phyloP scores from a whole-genome alignment of 1,139 yeast genomes.

The Protomyces arabidopsidicola region DNA sequence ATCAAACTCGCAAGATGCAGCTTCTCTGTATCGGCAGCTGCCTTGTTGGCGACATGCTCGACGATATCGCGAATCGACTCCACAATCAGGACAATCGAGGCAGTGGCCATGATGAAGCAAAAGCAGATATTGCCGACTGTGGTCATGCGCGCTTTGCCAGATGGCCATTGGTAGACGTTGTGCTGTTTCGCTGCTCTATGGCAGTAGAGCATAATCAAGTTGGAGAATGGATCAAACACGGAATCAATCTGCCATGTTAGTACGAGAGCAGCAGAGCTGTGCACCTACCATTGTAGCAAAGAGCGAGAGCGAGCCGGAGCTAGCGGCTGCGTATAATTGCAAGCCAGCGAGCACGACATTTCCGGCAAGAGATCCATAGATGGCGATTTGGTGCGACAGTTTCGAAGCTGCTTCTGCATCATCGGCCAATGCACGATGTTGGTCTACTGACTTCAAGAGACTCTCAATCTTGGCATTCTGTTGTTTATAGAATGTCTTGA shows the following conservation, averaged over 20 bases:
- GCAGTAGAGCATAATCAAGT: conserved; percentile 29
- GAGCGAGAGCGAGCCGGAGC: conserved; percentile 33
- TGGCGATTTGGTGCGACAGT: conserved; percentile 28
- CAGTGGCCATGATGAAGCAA: conserved; percentile 33
- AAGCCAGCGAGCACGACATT: conserved; percentile 31
- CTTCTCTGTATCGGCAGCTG: background rate
- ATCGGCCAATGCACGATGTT: conserved; percentile 30
- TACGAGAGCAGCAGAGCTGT: background rate
- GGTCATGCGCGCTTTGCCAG: conserved; percentile 32
- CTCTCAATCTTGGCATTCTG: conserved; percentile 32
- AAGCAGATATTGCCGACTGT: conserved; percentile 32
- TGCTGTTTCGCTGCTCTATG: conserved; percentile 30
- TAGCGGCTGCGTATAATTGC: conserved; percentile 32
- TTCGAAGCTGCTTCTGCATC: conserved; percentile 20
- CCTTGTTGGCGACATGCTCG: conserved; percentile 11
- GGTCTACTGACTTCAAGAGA: conserved; percentile 31
- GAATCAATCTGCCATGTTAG: conserved; percentile 27
- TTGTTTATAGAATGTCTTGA: conserved; percentile 28
- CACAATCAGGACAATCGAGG: conserved; percentile 31
- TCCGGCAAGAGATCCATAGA: conserved; percentile 31
- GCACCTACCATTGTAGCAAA: conserved; percentile 31
- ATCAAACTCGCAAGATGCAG: conserved; percentile 29
- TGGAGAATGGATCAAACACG: conserved; percentile 32
- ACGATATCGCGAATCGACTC: conserved; percentile 30
- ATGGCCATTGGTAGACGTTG: conserved; percentile 30